A percentile compares a stretch with the other conserved stretches of the same genome.
Conservation (phyloP, 2,329 filamentous ascomycete species). For the Hypoxylon rubiginosum region DNA sequence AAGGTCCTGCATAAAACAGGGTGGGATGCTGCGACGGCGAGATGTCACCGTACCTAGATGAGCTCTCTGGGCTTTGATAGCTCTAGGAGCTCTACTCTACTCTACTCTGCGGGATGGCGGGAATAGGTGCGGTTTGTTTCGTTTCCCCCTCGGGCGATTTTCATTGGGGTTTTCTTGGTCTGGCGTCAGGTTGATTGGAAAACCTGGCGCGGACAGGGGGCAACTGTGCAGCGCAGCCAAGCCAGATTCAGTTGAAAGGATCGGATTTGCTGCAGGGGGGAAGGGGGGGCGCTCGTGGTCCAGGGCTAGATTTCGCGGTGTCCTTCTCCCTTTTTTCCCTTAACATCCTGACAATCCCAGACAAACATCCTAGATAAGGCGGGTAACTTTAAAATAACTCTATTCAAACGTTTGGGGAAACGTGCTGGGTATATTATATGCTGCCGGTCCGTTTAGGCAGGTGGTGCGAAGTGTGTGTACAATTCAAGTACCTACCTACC, state of each 20-base stretch:
- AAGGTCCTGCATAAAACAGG: neutral
- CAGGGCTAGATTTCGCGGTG: neutral
- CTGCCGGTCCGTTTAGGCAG: constrained; percentile 36
- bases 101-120: constrained; percentile 1
- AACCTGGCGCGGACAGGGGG: constrained; percentile 19
- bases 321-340: neutral
- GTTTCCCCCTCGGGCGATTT: constrained; percentile 6
- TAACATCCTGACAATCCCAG: neutral
- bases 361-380: constrained; percentile 28
- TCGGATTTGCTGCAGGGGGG: constrained; percentile 34
- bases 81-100: neutral
- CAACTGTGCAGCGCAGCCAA: constrained; percentile 10
- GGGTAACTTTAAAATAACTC: constrained; percentile 39
- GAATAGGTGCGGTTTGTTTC: neutral
- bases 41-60: neutral
- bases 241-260: constrained; percentile 11
- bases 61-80: neutral
- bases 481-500: neutral
- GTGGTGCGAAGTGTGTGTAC: constrained; percentile 14
- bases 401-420: constrained; percentile 31
- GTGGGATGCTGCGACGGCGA: constrained; percentile 2
- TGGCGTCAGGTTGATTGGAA: constrained; percentile 37
- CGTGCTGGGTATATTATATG: constrained; percentile 8
- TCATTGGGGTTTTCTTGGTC: constrained; percentile 1
- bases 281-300: neutral